Base-by-base conservation (phyloP, 768 basidiomycete species). In the Mycena capillaripes region DNA sequence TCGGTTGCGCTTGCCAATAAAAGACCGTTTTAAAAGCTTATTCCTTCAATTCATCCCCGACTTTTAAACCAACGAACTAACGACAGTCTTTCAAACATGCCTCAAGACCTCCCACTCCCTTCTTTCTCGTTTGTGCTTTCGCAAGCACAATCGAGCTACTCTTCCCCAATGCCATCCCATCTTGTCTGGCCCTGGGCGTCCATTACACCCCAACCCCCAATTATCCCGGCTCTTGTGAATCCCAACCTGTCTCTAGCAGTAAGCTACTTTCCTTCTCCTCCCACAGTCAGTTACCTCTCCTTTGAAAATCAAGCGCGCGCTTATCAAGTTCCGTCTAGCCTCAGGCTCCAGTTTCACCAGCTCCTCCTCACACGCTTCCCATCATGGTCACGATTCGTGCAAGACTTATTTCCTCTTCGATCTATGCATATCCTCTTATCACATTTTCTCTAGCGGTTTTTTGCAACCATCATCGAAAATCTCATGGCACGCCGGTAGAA, bases 1-100 rank as follows among this genome's bases (percentile, higher is more conserved):
- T 38, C 62, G 62, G 60, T 32, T 3, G 9, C 29, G 10, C 36
- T 38, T 66, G 52, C 52, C 30, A 53, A 55, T 66, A 66, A 65
- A 55, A 38, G 25, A 46, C 44, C 40, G 19, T 55, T 55, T 14
- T 29, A 3, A 25, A 1, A 30, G 10, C 52, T 32, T 29, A 30
- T 27, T 19, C 42, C 21, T 11, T 38, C 38, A n/a, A n/a, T n/a
- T n/a, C n/a, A n/a, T 3, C 16, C 38, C 38, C 16, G 38, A 38
- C 38, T 16, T 11, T 5, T 29, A 29, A 27, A 27, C 7, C 10
- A 30, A 40, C 38, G 7, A 32, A 46, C 42, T 11, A 29, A 5
- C 58, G 14, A 40, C n/a, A 9, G 12, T 40, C 7, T 44, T 42
- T 12, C 12, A 32, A 44, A 29, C 25, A 5, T 8, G 14, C 17